Evolutionary conservation across 1,284 basidiomycete genomes (phyloP), one percentile per base, ranked within the genome.

Genomic region (Phellinidium pouzarii): DNA sequence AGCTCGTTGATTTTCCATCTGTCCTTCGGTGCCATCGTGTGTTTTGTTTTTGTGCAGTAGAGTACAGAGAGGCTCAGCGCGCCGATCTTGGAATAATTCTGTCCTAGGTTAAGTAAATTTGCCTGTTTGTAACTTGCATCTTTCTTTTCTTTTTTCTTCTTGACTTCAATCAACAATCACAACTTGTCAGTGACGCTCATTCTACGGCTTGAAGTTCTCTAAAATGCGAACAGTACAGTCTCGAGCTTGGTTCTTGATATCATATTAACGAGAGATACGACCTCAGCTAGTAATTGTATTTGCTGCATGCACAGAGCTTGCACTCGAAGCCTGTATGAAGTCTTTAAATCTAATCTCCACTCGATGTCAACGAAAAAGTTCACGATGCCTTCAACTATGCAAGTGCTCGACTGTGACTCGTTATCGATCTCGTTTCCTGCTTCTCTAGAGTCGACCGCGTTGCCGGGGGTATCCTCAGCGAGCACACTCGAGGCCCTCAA

Each of bases 371-470:
- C 20, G 29, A 48, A 29, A 23, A 40, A 14, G 37, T 8, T 26
- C 8, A 36, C 45, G 9, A 48, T 48, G 45, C 2, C 44, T 17
- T 40, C 50, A 11, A 37, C 26, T 12, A 23, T 42, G 4, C 66
- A 66, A 54, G 67, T 82, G 31, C 67, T 83, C 52, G 61, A 65
- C 58, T 86, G 84, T 64, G 76, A 83, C 63, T 71, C 78, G 14
- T 56, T 71, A 0, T 68, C 76, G 46, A 83, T 86, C 44, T 64
- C 71, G 0, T 85, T 86, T 59, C 59, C 64, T 42, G 37, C 61
- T 4, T 60, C 68, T 12, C 61, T 49, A 25, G 46, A 52, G 12
- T 43, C 45, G 11, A 44, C 65, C 51, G 72, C 71, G 38, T 56
- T 63, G 12, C 78, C 79, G 1, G 58, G 62, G 12, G 67, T 84